phyloP scores from a whole-genome alignment of 768 basidiomycete genomes.

The Podaxis sp. region DNA sequence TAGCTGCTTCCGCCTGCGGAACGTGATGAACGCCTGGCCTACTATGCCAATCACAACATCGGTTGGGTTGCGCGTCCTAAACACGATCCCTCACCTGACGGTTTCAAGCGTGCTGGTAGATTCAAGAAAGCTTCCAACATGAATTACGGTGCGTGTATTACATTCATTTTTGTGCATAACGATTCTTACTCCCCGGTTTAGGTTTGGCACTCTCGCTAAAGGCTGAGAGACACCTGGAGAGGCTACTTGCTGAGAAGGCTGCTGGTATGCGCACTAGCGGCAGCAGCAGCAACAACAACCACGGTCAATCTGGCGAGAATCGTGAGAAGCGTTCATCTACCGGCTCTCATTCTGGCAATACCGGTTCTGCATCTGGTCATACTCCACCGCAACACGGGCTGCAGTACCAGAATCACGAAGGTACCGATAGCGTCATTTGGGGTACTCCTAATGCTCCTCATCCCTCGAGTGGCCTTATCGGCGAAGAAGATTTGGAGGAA shows the following conservation, averaged over 20 bases:
- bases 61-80: constrained; percentile 80
- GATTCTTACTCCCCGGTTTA: background rate
- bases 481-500: constrained; percentile 59
- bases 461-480: constrained; percentile 17
- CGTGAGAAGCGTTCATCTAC: constrained; percentile 11
- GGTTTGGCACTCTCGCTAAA: constrained; percentile 66
- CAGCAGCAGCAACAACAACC: background rate
- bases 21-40: constrained; percentile 60
- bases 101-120: constrained; percentile 71
- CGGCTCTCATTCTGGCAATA: constrained; percentile 11
- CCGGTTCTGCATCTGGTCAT: constrained; percentile 19
- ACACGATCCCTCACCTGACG: constrained; percentile 51
- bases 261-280: constrained; percentile 12
- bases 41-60: constrained; percentile 71
- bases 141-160: constrained; percentile 60
- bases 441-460: constrained; percentile 14
- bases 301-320: constrained; percentile 3
- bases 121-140: constrained; percentile 96
- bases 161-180: background rate
- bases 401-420: constrained; percentile 62
- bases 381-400: constrained; percentile 45
- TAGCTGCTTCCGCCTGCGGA: constrained; percentile 58
- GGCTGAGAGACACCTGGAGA: constrained; percentile 46
- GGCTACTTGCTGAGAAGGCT: constrained; percentile 31
- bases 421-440: constrained; percentile 48